Evolutionary conservation across 768 basidiomycete species (phyloP).

Genomic region (Lepiota venenata): DNA sequence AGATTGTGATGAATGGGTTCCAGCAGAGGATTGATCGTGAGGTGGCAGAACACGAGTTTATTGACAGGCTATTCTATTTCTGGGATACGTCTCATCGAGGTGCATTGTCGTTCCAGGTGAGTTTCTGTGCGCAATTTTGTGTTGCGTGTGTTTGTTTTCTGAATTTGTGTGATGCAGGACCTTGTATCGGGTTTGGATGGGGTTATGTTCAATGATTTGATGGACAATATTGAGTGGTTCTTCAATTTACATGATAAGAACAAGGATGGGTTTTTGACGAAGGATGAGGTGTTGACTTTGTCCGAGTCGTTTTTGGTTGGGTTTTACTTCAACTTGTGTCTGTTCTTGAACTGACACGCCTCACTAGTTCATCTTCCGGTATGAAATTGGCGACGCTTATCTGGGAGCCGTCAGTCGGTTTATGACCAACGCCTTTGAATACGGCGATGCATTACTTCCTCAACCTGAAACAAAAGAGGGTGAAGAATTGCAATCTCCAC

Average conservation of each 20-base stretch:
- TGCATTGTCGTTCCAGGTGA: conserved; percentile 87
- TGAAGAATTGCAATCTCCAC: conserved; percentile 36
- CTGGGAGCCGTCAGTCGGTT: conserved; percentile 95
- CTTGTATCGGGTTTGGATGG: conserved; percentile 85
- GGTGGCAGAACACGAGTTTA: conserved; percentile 94
- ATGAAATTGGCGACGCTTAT: conserved; percentile 94
- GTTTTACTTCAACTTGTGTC: conserved; percentile 12
- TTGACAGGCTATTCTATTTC: conserved; percentile 90
- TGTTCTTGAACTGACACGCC: neutral
- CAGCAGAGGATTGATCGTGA: conserved; percentile 86
- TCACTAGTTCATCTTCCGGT: conserved; percentile 92
- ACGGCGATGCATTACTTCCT: conserved; percentile 89
- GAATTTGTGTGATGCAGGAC: conserved; percentile 50
- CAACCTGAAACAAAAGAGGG: conserved; percentile 30
- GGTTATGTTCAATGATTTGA: conserved; percentile 94
- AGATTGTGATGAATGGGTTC: conserved; percentile 89
- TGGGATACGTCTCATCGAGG: conserved; percentile 87
- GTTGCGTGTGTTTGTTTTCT: conserved; percentile 1
- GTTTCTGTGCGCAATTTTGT: conserved; percentile 14
- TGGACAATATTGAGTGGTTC: conserved; percentile 99
- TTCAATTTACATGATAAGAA: conserved; percentile 95
- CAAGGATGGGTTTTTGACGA: conserved; percentile 92
- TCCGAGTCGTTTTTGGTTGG: conserved; percentile 91
- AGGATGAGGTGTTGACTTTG: conserved; percentile 93
- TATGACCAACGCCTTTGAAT: conserved; percentile 98